These are phyloP conservation scores for Sarocladium oryzae DNA, from an alignment of 2,329 filamentous ascomycete species.

Conservation along the genomic window DNA sequence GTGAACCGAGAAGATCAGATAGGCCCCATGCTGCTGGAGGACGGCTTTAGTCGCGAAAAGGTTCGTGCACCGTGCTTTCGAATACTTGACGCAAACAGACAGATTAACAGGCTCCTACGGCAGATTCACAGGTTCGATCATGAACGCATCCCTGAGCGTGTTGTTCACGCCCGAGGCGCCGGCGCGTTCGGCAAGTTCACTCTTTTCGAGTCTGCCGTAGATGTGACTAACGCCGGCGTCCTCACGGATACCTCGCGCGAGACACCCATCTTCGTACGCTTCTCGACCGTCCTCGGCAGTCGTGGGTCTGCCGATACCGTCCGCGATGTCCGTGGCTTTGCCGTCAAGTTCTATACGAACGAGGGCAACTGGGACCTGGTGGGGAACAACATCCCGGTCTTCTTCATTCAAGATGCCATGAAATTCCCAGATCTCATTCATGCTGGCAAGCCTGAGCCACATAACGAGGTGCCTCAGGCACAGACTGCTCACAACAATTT, in stretches of 20 bases:
- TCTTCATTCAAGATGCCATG: constrained; percentile 70
- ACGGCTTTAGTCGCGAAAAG: constrained; percentile 67
- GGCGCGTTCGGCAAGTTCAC: constrained; percentile 66
- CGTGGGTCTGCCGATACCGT: constrained; percentile 74
- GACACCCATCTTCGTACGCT: constrained; percentile 64
- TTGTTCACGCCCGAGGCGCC: constrained; percentile 62
- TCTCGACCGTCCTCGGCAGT: constrained; percentile 72
- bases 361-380: constrained; percentile 74
- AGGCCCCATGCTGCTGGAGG: constrained; percentile 65
- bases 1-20: constrained; percentile 54
- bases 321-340: constrained; percentile 76
- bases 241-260: constrained; percentile 32
- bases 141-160: constrained; percentile 40
- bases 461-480: constrained; percentile 65
- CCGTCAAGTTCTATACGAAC: constrained; percentile 59
- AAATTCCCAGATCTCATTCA: constrained; percentile 66
- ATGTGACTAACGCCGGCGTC: constrained; percentile 61
- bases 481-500: constrained; percentile 43
- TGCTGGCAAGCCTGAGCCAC: constrained; percentile 61
- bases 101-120: background rate
- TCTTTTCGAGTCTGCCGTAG: constrained; percentile 57
- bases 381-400: constrained; percentile 68
- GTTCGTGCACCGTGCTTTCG: no score
- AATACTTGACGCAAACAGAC: no score
- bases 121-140: constrained; percentile 7